Base-by-base conservation (phyloP, 1,139 yeast genomes). In the Blastobotrys capitulatus region DNA sequence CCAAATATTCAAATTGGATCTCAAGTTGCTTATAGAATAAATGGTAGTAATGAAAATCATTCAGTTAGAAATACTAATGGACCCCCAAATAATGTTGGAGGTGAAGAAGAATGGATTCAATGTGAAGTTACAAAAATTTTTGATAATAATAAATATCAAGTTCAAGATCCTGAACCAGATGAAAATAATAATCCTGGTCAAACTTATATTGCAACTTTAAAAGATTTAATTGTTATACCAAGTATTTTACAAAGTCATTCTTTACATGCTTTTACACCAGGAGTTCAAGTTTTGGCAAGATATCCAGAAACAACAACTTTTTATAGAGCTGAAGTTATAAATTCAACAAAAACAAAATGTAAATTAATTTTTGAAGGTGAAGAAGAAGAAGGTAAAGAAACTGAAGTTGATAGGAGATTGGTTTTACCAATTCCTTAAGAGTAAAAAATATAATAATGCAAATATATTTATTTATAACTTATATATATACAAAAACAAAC, bases 251-350 rank as follows among this genome's bases (percentile, higher is more conserved):
- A 69, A 6, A 48, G 47, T 6, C 51, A 55, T 6, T 31, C 42
- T 16, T 71, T 83, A 52, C 73, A 79, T 19, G 75, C 75, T 47
- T 87, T 85, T 57, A 83, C 94, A 0, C 73, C 81, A 38, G 94
- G 95, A 0, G 75, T 89, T 0, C 83, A 82, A 59, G 98, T 92
- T 2, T 72, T 94, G 54, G 98, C 97, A 0, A 74, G 96, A 60
- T 94, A 94, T 60, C 99, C 99, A 0, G 99, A 94, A 59, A 94
- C 99, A 0, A 94, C 98, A 0, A 90, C 97, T 0, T 94, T 92
- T 60, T 94, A 92, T 63, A 86, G 95, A 2, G 98, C 98, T 0
- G 86, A 87, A 47, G 97, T 94, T 3, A 83, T 83, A 37, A 90
- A 95, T 0, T 76, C 80, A 48, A 80, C 80, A 54, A 76, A 86